Evolutionary conservation across 306 rosid species (phyloP).

Genomic region (Oemleria cerasiformis): DNA sequence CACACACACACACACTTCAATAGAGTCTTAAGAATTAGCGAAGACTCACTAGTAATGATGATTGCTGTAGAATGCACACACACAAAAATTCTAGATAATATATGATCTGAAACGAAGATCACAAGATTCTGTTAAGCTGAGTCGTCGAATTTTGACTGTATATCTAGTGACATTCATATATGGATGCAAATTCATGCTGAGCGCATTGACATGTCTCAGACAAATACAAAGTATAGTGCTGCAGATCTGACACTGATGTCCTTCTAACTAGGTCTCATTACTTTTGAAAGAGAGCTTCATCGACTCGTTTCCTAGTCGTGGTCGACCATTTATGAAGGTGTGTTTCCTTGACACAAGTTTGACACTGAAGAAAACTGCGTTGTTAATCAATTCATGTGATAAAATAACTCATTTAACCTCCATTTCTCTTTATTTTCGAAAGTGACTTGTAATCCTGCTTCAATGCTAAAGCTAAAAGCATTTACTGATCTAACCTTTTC

Average conservation of each 20-base stretch:
- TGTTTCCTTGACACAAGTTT: conserved; percentile 18
- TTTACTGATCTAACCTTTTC: conserved; percentile 20
- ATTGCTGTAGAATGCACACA: no score
- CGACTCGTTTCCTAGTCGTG: conserved; percentile 81
- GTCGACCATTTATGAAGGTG: conserved; percentile 97
- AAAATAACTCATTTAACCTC: neutral
- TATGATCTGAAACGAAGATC: neutral
- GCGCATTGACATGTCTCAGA: conserved; percentile 1
- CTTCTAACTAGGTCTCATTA: conserved; percentile 69
- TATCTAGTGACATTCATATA: neutral
- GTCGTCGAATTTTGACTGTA: neutral
- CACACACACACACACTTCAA: no score
- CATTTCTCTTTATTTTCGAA: neutral
- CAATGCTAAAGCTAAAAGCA: conserved; percentile 8
- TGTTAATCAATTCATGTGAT: neutral
- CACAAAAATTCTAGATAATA: neutral
- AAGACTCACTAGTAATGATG: no score
- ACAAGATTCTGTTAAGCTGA: neutral
- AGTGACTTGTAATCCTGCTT: neutral
- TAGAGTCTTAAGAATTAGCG: no score
- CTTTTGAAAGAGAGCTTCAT: conserved; percentile 98
- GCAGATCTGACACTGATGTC: conserved; percentile 24
- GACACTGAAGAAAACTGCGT: neutral
- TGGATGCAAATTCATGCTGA: conserved; percentile 8
- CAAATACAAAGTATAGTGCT: conserved; percentile 5